A percentile compares a stretch with the other conserved stretches of the same genome.
phyloP scores from a whole-genome alignment of 441 rosid genomes.

The Erodium trifolium region DNA sequence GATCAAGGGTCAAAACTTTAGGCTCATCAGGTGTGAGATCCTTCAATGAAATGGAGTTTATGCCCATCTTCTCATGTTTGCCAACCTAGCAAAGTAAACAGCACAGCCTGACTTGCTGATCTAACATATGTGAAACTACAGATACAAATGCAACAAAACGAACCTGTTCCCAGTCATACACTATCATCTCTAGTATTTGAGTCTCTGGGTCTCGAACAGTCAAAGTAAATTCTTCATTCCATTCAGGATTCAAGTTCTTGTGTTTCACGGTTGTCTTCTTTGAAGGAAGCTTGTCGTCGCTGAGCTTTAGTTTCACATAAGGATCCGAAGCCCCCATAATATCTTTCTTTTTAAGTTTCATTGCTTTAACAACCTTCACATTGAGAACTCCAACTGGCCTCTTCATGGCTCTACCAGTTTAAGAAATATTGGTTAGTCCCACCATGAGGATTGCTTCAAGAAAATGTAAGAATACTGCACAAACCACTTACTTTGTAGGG shows the following conservation, averaged over 20 bases:
- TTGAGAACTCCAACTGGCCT: slow-evolving; percentile 22
- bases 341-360: slow-evolving; percentile 26
- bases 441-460: not conserved
- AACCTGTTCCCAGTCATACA: slow-evolving; percentile 49
- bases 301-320: slow-evolving; percentile 26
- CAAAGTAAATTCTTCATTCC: slow-evolving; percentile 26
- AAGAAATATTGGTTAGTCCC: not conserved
- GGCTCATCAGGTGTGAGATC: slow-evolving; percentile 54
- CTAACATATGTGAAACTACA: not conserved
- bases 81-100: slow-evolving; percentile 36
- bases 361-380: slow-evolving; percentile 23
- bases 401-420: slow-evolving; percentile 16
- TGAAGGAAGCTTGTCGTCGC: slow-evolving; percentile 21
- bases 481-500: slow-evolving; percentile 20
- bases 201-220: slow-evolving; percentile 25
- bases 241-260: slow-evolving; percentile 26
- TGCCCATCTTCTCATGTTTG: slow-evolving; percentile 56
- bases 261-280: slow-evolving; percentile 24
- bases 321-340: slow-evolving; percentile 27
- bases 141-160: not conserved
- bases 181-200: slow-evolving; percentile 24
- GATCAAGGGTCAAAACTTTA: slow-evolving; percentile 39
- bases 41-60: slow-evolving; percentile 45
- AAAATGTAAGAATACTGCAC: not conserved
- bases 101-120: slow-evolving; percentile 1